A percentile compares a stretch with the other conserved stretches of the same genome.
phyloP scores from a whole-genome alignment of 495 filamentous ascomycete genomes.

The Durotheca rogersii region DNA sequence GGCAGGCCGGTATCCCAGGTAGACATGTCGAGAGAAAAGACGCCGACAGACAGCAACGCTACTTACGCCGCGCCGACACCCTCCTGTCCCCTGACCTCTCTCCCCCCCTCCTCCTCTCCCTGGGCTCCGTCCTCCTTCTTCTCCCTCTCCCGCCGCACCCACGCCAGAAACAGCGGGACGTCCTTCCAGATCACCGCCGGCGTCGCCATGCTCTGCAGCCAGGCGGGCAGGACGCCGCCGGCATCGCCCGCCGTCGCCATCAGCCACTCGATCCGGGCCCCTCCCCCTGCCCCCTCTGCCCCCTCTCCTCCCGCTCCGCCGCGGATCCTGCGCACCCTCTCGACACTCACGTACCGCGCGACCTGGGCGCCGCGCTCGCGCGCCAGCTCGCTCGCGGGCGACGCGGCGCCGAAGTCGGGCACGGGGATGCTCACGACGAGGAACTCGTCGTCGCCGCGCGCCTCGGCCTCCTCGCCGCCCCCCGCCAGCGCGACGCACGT shows the following conservation, averaged over 20 bases:
- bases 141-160: conserved; percentile 52
- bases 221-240: conserved; percentile 63
- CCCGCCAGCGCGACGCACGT: conserved; percentile 28
- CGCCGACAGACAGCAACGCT: too few species aligned
- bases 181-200: conserved; percentile 68
- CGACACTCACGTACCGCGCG: conserved; percentile 61
- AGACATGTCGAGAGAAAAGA: too few species aligned
- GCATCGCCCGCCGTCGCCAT: conserved; percentile 74
- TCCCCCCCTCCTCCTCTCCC: conserved; percentile 8
- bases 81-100: conserved; percentile 21
- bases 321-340: conserved; percentile 53
- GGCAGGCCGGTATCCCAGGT: too few species aligned
- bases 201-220: conserved; percentile 66
- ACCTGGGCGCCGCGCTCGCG: conserved; percentile 49
- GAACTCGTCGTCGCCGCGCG: conserved; percentile 45
- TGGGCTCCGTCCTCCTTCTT: too few species aligned
- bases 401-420: conserved; percentile 35
- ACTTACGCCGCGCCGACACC: conserved; percentile 8
- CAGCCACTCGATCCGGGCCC: conserved; percentile 64
- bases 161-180: conserved; percentile 66
- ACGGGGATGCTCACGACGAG: conserved; percentile 58
- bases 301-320: conserved; percentile 1
- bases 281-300: conserved; percentile 19
- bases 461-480: not conserved
- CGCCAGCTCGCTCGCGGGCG: conserved; percentile 36